Evolutionary conservation across 2,329 filamentous ascomycete species (phyloP), one percentile per base, ranked within the genome.

Genomic region (Moelleriella libera): DNA sequence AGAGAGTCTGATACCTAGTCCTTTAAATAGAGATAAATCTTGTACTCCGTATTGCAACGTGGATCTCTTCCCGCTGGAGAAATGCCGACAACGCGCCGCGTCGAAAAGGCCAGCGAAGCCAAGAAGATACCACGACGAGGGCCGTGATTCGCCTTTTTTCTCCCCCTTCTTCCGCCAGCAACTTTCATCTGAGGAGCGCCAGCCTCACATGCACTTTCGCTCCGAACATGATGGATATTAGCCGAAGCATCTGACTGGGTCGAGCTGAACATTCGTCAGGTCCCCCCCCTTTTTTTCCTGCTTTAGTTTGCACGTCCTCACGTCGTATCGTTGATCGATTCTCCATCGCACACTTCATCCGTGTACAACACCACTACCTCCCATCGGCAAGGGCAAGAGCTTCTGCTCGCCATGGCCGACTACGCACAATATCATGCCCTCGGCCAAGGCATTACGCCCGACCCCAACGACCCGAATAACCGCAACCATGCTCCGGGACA

Each of bases 341-440:
- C 32, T 37, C 32, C 7, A 7, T 37, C 32, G 7, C 11, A 11
- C 32, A 37, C 11, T 37, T 37, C 11, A 11, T 37, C 41, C n/a
- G 11, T 32, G 30, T 37, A 6, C 43, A 34, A 43, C 45, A 44
- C 43, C 46, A 41, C 44, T 29, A 37, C 46, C 21, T 37, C 40
- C 30, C 29, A 37, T n/a, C 30, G 45, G 30, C 48, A 11, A n/a
- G n/a, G n/a, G n/a, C n/a, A n/a, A n/a, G n/a, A n/a, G n/a, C n/a
- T 46, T 41, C 11, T 31, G 29, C 32, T 48, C 53, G 61, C 53
- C 54, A 79, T 78, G 75, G 70, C 72, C 57, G 73, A 78, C 54
- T 72, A 75, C 58, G 62, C 68, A 50, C 71, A 71, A 61, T 79
- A 74, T 56, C 73, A 78, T 55, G 65, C 71, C 57, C 67, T 78